Conservation (phyloP, 441 rosid genomes). For the Cnidoscolus chayamansa region DNA sequence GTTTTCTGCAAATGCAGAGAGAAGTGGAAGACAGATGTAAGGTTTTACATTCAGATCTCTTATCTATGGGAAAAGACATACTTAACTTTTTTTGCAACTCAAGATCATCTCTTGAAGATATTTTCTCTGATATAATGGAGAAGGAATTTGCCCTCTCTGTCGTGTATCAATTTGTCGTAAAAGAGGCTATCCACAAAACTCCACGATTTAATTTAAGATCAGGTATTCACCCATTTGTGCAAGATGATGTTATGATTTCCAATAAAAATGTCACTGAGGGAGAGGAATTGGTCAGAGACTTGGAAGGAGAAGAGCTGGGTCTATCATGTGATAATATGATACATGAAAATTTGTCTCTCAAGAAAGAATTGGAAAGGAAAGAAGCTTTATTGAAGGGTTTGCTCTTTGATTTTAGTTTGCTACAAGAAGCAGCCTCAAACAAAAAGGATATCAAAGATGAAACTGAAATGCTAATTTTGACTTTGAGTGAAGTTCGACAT, state of each 20-base stretch:
- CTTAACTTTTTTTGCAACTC: constrained; percentile 37
- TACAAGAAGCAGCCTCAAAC: constrained; percentile 82
- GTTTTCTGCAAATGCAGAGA: constrained; percentile 55
- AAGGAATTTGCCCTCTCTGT: constrained; percentile 50
- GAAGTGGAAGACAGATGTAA: constrained; percentile 52
- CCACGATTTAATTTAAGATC: constrained; percentile 32
- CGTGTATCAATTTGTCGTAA: constrained; percentile 49
- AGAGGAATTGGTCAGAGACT: constrained; percentile 27
- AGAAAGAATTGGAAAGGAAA: constrained; percentile 76
- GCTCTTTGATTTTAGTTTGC: constrained; percentile 85
- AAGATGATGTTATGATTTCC: constrained; percentile 22
- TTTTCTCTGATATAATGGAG: constrained; percentile 50
- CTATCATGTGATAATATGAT: constrained; percentile 31
- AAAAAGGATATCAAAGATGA: constrained; percentile 69
- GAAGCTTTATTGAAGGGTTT: constrained; percentile 74
- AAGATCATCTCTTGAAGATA: constrained; percentile 52
- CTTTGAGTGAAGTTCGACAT: constrained; percentile 48
- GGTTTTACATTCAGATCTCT: constrained; percentile 43
- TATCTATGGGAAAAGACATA: constrained; percentile 49
- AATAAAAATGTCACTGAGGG: constrained; percentile 26
- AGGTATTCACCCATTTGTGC: constrained; percentile 23
- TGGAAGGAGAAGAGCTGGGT: constrained; percentile 33
- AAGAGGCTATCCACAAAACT: constrained; percentile 35
- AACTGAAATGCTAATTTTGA: constrained; percentile 52
- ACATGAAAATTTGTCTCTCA: constrained; percentile 56